A percentile compares a stretch with the other conserved stretches of the same genome.
Evolutionary conservation across 1,139 yeast species (phyloP).

Genomic region (Kurtzmaniella quercitrusa): DNA sequence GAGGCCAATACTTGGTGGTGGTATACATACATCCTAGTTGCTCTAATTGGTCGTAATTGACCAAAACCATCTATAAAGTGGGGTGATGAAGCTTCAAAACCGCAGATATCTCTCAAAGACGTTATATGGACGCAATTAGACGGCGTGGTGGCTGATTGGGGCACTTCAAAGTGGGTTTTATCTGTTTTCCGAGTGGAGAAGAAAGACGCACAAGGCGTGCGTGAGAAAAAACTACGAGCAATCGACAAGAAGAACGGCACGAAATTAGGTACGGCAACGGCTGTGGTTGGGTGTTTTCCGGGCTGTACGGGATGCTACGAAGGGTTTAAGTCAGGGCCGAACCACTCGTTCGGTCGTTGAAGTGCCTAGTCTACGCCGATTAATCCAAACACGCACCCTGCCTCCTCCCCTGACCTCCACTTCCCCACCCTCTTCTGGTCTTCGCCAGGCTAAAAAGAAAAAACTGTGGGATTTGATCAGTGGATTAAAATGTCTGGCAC

Average conservation of each 20-base stretch:
- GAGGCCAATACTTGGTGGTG: too few species aligned
- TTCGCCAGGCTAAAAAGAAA: too few species aligned
- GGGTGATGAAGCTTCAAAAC: neutral
- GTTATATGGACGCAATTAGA: neutral
- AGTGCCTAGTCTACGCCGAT: too few species aligned
- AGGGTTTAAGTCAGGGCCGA: too few species aligned
- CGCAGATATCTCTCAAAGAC: neutral
- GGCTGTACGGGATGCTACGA: too few species aligned
- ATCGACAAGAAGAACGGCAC: neutral
- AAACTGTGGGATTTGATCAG: too few species aligned
- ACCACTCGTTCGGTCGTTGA: too few species aligned
- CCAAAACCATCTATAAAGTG: slow-evolving; percentile 18
- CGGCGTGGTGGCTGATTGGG: neutral
- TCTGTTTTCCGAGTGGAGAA: neutral
- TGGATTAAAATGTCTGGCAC: too few species aligned
- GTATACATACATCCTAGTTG: slow-evolving; percentile 26
- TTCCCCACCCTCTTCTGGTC: too few species aligned
- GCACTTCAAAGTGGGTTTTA: neutral
- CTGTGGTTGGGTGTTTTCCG: neutral
- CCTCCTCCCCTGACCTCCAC: too few species aligned
- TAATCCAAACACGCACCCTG: too few species aligned
- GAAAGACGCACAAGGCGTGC: neutral
- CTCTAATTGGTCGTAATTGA: slow-evolving; percentile 26
- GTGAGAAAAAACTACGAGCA: neutral
- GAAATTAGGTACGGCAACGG: neutral